phyloP scores from a whole-genome alignment of 106 monocot genomes.

The Agapanthus africanus region DNA sequence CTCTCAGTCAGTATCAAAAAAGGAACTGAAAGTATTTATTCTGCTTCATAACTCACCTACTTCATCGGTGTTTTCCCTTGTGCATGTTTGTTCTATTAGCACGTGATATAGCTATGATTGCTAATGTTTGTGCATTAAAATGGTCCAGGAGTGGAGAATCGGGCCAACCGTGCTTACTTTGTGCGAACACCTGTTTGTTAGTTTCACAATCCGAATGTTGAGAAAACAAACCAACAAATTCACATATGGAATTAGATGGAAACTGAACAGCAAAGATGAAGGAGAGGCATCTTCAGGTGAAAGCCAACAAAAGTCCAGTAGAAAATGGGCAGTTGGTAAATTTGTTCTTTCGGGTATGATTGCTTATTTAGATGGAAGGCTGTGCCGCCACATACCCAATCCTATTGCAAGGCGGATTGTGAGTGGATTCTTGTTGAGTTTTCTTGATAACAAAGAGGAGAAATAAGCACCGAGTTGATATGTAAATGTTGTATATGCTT shows the following conservation, averaged over 20 bases:
- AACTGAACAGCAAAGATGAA: constrained; percentile 6
- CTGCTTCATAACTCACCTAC: not conserved
- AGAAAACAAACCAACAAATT: constrained; percentile 44
- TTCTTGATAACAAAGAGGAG: constrained; percentile 46
- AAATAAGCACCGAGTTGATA: no score
- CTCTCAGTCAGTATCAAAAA: no score
- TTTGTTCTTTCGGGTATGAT: constrained; percentile 71
- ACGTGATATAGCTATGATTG: not conserved
- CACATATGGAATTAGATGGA: constrained; percentile 22
- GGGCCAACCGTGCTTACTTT: constrained; percentile 75
- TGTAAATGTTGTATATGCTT: no score
- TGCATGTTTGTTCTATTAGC: not conserved
- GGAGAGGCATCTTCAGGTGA: constrained; percentile 8
- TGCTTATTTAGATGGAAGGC: constrained; percentile 77
- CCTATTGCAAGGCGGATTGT: constrained; percentile 76
- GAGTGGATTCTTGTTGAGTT: constrained; percentile 81
- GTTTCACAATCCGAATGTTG: constrained; percentile 58
- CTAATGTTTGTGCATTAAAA: not conserved
- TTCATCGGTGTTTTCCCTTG: not conserved
- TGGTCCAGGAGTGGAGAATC: constrained; percentile 77
- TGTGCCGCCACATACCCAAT: constrained; percentile 81
- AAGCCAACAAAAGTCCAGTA: constrained; percentile 15
- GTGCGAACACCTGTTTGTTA: constrained; percentile 81
- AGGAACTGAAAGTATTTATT: not conserved
- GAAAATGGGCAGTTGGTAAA: constrained; percentile 50